These are phyloP conservation scores for Talaromyces nanjingensis DNA, from an alignment of 495 filamentous ascomycete species.

Conservation along the genomic window DNA sequence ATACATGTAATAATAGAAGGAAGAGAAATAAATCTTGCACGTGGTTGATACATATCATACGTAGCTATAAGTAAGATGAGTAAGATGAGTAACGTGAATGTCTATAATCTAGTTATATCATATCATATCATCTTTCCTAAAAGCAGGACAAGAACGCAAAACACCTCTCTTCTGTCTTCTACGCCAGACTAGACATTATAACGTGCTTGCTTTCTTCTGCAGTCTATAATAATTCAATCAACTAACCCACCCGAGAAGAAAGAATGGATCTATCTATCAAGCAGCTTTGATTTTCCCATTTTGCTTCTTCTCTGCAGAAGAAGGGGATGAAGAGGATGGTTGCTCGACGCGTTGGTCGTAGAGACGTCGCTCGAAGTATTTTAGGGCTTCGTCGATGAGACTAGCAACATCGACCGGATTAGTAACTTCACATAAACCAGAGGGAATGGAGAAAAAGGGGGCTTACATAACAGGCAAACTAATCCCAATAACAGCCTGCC, in stretches of 20 bases:
- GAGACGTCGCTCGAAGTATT: conserved; percentile 66
- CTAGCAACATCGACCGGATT: conserved; percentile 31
- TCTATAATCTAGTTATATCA: not conserved
- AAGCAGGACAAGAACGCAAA: not conserved
- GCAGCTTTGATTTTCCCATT: conserved; percentile 6
- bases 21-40: not conserved
- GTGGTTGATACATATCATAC: not conserved
- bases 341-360: conserved; percentile 24
- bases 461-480: conserved; percentile 73
- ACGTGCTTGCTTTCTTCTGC: not conserved
- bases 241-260: not conserved
- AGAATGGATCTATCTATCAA: conserved; percentile 10
- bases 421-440: not conserved
- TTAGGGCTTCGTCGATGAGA: conserved; percentile 83
- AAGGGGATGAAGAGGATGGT: not conserved
- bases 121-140: not conserved
- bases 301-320: not conserved
- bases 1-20: not conserved
- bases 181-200: not conserved
- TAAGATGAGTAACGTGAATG: not conserved
- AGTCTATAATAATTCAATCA: not conserved
- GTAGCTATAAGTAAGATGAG: too few relatives aligned
- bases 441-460: too few relatives aligned
- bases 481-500: conserved; percentile 86
- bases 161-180: not conserved